Conservation (phyloP, 2,329 filamentous ascomycete genomes). For the Aspergillus sp. region DNA sequence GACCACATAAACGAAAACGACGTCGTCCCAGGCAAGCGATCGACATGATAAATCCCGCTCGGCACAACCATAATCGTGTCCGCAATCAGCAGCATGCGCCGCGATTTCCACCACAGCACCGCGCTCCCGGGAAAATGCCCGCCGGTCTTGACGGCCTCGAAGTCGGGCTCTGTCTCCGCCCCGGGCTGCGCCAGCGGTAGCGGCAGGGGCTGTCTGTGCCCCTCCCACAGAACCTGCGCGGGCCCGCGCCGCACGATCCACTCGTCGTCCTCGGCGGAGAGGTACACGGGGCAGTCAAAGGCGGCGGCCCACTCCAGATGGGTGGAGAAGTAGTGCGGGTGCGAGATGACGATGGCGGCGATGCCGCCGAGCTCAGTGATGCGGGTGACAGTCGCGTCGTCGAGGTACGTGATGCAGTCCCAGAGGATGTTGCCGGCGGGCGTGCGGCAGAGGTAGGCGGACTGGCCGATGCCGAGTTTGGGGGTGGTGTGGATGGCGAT, state of each 20-base stretch:
- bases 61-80: constrained; percentile 75
- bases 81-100: constrained; percentile 67
- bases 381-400: constrained; percentile 57
- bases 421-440: constrained; percentile 70
- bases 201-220: constrained; percentile 35
- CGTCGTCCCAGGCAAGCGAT: constrained; percentile 43
- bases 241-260: constrained; percentile 57
- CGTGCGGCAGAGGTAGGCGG: constrained; percentile 67
- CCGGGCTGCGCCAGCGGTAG: background rate
- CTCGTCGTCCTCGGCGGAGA: constrained; percentile 61
- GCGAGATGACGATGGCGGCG: constrained; percentile 69
- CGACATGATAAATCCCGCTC: constrained; percentile 25
- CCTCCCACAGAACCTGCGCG: constrained; percentile 29
- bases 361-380: constrained; percentile 65
- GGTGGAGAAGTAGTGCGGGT: constrained; percentile 80
- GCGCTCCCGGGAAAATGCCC: constrained; percentile 78
- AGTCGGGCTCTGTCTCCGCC: constrained; percentile 34
- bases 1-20: constrained; percentile 74
- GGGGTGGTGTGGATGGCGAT: constrained; percentile 39
- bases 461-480: constrained; percentile 71
- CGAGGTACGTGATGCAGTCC: constrained; percentile 72
- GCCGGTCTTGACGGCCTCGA: constrained; percentile 66
- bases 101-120: constrained; percentile 60
- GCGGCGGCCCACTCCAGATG: constrained; percentile 69
- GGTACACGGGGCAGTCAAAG: constrained; percentile 69